Evolutionary conservation across 495 filamentous ascomycete species (phyloP).

Genomic region (Xylaria acuta): DNA sequence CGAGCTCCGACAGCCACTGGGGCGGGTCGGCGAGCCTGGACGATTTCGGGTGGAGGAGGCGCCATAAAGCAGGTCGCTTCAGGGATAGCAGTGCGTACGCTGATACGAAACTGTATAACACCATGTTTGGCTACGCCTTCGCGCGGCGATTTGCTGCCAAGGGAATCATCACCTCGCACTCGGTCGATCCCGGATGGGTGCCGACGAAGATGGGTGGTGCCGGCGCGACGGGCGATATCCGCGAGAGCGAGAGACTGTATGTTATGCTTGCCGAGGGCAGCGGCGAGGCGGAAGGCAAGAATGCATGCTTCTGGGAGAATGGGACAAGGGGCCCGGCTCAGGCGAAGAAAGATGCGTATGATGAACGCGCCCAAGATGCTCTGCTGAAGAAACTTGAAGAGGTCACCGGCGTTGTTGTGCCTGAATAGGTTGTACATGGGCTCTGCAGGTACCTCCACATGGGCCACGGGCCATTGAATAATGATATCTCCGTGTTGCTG

Average conservation of each 20-base stretch:
- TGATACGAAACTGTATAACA: constrained; percentile 61
- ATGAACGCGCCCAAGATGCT: constrained; percentile 18
- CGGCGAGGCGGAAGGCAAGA: constrained; percentile 34
- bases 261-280: constrained; percentile 53
- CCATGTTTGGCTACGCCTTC: constrained; percentile 62
- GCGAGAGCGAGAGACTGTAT: constrained; percentile 54
- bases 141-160: constrained; percentile 52
- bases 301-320: constrained; percentile 36
- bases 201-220: constrained; percentile 66
- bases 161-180: constrained; percentile 56
- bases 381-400: constrained; percentile 33
- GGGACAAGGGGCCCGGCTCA: constrained; percentile 12
- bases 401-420: constrained; percentile 31
- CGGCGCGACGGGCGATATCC: constrained; percentile 52
- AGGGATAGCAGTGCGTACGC: constrained; percentile 45
- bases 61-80: constrained; percentile 29
- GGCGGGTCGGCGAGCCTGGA: constrained; percentile 53
- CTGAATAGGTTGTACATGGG: neutral
- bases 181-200: constrained; percentile 69
- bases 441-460: neutral
- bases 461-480: neutral
- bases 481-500: neutral
- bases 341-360: constrained; percentile 14
- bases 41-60: constrained; percentile 41
- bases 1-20: constrained; percentile 59